Percentiles rank a stretch among this genome's conserved stretches.
Evolutionary conservation across 2,329 filamentous ascomycete genomes (phyloP).

Genomic region (Ophiocordyceps camponoti-floridani): DNA sequence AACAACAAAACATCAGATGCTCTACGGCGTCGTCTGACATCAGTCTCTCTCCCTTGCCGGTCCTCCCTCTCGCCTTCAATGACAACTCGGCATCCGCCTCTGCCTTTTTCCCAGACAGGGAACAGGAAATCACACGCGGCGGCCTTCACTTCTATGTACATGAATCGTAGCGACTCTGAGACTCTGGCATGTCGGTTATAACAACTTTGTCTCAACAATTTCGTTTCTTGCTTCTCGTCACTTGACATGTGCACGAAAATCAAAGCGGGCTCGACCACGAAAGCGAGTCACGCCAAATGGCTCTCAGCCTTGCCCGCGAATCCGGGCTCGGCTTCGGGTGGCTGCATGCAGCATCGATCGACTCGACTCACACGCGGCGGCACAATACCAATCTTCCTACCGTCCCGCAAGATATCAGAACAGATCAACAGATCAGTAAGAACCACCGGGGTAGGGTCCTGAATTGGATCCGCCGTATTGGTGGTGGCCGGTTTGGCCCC

Average conservation of each 20-base stretch:
- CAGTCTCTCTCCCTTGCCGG: background rate
- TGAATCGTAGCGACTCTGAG: conserved; percentile 7
- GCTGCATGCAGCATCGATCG: background rate
- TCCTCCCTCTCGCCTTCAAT: background rate
- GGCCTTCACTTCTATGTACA: conserved; percentile 13
- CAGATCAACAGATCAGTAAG: conserved; percentile 3
- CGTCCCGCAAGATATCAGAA: too few relatives aligned
- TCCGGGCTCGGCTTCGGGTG: background rate
- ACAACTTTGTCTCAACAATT: background rate
- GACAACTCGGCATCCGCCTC: background rate
- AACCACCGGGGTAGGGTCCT: conserved; percentile 5
- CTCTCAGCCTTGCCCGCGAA: background rate
- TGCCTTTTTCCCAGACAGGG: background rate
- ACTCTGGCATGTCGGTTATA: conserved; percentile 1
- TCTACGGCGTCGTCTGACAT: background rate
- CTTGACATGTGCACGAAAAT: background rate
- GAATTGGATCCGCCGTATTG: conserved; percentile 11
- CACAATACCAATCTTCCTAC: background rate
- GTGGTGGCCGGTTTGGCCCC: conserved; percentile 10
- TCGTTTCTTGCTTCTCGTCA: background rate
- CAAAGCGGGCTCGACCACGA: background rate
- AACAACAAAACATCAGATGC: conserved; percentile 1
- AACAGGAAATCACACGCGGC: background rate
- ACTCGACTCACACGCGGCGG: background rate
- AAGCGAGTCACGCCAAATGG: background rate